Evolutionary conservation across 495 filamentous ascomycete genomes (phyloP).

Genomic region (Lentithecium fluviatile): DNA sequence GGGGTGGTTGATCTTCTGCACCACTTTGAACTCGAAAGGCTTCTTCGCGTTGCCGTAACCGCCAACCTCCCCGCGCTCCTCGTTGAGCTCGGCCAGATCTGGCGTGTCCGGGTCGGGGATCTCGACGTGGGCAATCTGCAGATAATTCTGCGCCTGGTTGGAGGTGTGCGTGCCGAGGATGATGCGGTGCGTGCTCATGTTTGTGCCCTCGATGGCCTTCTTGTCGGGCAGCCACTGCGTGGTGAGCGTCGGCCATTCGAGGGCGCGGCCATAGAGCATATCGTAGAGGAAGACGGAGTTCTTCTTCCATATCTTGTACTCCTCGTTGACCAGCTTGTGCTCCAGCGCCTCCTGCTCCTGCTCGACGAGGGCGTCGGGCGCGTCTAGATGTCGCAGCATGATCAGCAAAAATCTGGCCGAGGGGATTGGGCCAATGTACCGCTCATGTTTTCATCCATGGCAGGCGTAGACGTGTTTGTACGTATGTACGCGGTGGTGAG

Average conservation of each 20-base stretch:
- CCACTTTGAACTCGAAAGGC: slow-evolving; percentile 76
- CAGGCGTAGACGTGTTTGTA: not conserved
- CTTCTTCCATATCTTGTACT: slow-evolving; percentile 99
- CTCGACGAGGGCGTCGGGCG: slow-evolving; percentile 44
- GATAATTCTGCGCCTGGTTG: slow-evolving; percentile 80
- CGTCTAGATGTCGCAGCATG: slow-evolving; percentile 45
- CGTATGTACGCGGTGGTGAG: not conserved
- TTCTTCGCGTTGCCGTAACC: slow-evolving; percentile 77
- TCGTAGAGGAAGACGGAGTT: slow-evolving; percentile 96
- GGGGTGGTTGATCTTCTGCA: slow-evolving; percentile 94
- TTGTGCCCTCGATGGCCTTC: slow-evolving; percentile 81
- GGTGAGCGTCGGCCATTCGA: slow-evolving; percentile 97
- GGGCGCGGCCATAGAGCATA: slow-evolving; percentile 62
- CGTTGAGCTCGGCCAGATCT: slow-evolving; percentile 71
- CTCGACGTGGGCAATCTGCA: slow-evolving; percentile 91
- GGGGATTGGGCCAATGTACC: slow-evolving; percentile 19
- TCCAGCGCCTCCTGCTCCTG: slow-evolving; percentile 72
- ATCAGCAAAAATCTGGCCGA: slow-evolving; percentile 2
- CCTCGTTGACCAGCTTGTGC: slow-evolving; percentile 90
- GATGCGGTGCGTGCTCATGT: slow-evolving; percentile 82
- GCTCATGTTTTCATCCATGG: slow-evolving; percentile 36
- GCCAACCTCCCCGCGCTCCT: slow-evolving; percentile 87
- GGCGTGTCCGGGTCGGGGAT: slow-evolving; percentile 74
- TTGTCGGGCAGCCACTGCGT: slow-evolving; percentile 98
- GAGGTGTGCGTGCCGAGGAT: slow-evolving; percentile 95